These are phyloP conservation scores for Leucocoprinus leucothites DNA, from an alignment of 768 basidiomycete genomes.

Conservation along the genomic window DNA sequence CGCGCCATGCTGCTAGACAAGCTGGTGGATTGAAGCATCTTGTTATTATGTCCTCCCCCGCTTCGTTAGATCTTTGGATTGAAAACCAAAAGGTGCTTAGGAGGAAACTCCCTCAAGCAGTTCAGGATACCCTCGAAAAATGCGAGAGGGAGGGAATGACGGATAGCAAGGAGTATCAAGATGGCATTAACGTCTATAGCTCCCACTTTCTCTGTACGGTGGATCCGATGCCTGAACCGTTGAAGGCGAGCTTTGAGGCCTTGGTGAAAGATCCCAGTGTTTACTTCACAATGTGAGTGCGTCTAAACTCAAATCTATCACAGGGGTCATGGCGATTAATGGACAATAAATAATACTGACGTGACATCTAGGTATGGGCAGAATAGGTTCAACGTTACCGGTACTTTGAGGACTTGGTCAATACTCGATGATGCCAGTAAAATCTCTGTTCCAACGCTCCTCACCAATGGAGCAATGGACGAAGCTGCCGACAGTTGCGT, in stretches of 20 bases:
- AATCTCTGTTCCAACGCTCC: slow-evolving; percentile 35
- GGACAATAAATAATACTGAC: too few relatives aligned
- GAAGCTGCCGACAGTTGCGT: slow-evolving; percentile 34
- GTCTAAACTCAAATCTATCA: too few relatives aligned
- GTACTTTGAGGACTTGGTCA: slow-evolving; percentile 41
- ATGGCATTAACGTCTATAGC: slow-evolving; percentile 39
- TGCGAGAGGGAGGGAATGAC: slow-evolving; percentile 45
- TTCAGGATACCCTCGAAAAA: slow-evolving; percentile 34
- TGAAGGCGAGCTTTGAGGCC: slow-evolving; percentile 28
- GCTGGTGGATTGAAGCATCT: slow-evolving; percentile 45
- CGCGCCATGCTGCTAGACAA: slow-evolving; percentile 30
- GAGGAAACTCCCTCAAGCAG: slow-evolving; percentile 33
- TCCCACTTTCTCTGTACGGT: slow-evolving; percentile 39
- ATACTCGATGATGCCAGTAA: slow-evolving; percentile 40
- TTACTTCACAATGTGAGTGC: slow-evolving; percentile 43
- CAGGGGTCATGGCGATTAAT: too few relatives aligned
- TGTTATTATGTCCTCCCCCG: slow-evolving; percentile 41
- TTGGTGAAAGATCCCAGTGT: slow-evolving; percentile 45
- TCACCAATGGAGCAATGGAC: slow-evolving; percentile 40
- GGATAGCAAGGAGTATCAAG: slow-evolving; percentile 40
- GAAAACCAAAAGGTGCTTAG: slow-evolving; percentile 15
- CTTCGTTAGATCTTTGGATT: slow-evolving; percentile 40
- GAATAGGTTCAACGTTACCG: slow-evolving; percentile 32
- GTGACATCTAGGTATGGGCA: slow-evolving; percentile 31
- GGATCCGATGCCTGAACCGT: slow-evolving; percentile 40